Evolutionary conservation across 2,329 filamentous ascomycete genomes (phyloP).

Genomic region (Colletotrichum cuscutae): DNA sequence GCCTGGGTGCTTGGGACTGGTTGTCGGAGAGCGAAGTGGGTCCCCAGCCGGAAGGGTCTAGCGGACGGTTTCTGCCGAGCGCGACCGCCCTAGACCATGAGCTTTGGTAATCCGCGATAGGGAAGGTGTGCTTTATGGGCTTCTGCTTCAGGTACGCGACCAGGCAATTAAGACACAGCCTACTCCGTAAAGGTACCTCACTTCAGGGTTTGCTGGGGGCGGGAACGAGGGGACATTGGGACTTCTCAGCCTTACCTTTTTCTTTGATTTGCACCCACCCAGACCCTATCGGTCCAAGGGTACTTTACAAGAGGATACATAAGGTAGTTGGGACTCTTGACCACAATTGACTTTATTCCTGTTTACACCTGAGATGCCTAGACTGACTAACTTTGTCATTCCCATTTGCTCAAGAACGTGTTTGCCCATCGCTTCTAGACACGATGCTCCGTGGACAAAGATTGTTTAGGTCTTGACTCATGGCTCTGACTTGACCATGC

Average conservation of each 20-base stretch:
- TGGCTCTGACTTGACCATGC: neutral
- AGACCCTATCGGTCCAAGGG: neutral
- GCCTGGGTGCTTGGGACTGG: constrained; percentile 15
- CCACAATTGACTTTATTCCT: neutral
- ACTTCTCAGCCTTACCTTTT: neutral
- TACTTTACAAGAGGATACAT: neutral
- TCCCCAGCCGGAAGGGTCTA: neutral
- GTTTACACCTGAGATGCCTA: neutral
- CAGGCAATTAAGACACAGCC: neutral
- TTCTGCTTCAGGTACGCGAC: constrained; percentile 1
- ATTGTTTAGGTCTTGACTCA: neutral
- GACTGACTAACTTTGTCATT: neutral
- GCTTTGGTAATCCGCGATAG: constrained; percentile 16
- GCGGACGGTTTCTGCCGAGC: neutral
- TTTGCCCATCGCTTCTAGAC: neutral
- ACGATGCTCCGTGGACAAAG: neutral
- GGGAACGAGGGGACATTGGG: neutral
- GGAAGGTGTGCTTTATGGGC: constrained; percentile 22
- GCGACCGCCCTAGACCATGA: constrained; percentile 7
- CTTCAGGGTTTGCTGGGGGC: neutral
- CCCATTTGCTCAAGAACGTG: neutral
- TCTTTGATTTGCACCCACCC: neutral
- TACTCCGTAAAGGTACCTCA: neutral
- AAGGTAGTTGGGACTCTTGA: neutral
- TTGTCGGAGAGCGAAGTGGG: constrained; percentile 10